Conservation (phyloP, 1,139 yeast species). For the Spencermartinsiella ligniputridi region DNA sequence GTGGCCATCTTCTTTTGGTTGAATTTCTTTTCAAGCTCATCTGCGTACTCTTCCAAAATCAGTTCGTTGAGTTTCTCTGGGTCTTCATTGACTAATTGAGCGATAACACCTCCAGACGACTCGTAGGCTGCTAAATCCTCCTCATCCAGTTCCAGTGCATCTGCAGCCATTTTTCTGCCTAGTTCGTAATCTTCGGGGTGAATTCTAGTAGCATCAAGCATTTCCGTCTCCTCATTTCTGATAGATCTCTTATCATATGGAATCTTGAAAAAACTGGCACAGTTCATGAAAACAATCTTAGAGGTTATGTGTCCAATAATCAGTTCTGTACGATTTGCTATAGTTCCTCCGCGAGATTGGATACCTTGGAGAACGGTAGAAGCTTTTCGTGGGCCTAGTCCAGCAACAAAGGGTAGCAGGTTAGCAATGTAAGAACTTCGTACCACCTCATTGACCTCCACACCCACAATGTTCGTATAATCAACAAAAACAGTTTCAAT, state of each 20-base stretch:
- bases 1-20: constrained; percentile 79
- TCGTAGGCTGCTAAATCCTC: constrained; percentile 84
- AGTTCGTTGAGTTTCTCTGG: constrained; percentile 84
- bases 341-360: constrained; percentile 66
- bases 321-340: constrained; percentile 68
- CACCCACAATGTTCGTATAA: constrained; percentile 84
- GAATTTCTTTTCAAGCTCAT: constrained; percentile 73
- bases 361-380: constrained; percentile 80
- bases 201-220: constrained; percentile 89
- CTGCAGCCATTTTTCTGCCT: constrained; percentile 96
- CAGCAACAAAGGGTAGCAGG: constrained; percentile 73
- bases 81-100: constrained; percentile 74
- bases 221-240: constrained; percentile 63
- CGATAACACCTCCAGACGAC: constrained; percentile 75
- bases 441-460: constrained; percentile 87
- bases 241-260: constrained; percentile 54
- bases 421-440: constrained; percentile 68
- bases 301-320: constrained; percentile 77
- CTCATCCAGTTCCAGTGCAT: constrained; percentile 92
- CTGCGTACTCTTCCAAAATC: constrained; percentile 89
- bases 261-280: constrained; percentile 84
- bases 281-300: constrained; percentile 79
- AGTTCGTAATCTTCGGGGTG: constrained; percentile 97
- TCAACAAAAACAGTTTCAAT: constrained; percentile 84
- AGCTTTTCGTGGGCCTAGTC: constrained; percentile 95